A percentile compares a stretch with the other conserved stretches of the same genome.
Conservation (phyloP, 2,329 filamentous ascomycete genomes). For the Pseudogymnoascus sp. region DNA sequence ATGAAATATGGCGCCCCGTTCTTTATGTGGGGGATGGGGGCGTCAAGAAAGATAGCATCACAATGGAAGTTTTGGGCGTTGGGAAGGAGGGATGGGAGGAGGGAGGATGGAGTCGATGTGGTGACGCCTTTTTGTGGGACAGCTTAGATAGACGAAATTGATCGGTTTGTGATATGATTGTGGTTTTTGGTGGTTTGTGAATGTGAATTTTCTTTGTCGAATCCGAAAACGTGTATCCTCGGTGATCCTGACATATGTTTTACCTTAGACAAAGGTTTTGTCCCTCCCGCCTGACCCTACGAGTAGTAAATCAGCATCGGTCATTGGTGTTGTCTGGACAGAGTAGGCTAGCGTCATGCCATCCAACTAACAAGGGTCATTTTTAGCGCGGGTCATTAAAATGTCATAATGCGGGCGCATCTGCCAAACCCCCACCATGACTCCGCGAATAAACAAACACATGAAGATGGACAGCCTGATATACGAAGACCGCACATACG, state of each 20-base stretch:
- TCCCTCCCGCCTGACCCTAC: not conserved
- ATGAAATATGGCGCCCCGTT: not conserved
- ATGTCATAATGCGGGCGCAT: conserved; percentile 1
- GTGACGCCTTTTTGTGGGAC: not conserved
- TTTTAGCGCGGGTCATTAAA: conserved; percentile 4
- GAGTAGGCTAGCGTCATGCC: not conserved
- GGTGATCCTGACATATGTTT: not conserved
- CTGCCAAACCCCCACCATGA: conserved; percentile 2
- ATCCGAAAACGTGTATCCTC: not conserved
- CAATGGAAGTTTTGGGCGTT: conserved; percentile 4
- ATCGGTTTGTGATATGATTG: not conserved
- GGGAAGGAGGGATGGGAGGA: not conserved
- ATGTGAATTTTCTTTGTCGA: not conserved
- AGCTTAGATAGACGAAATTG: conserved; percentile 1
- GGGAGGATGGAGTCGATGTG: not conserved
- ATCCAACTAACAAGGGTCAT: not conserved
- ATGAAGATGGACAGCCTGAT: not conserved
- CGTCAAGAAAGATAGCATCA: not conserved
- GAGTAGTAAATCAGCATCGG: not conserved
- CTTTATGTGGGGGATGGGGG: not conserved
- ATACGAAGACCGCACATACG: not conserved
- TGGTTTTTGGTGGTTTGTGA: not conserved
- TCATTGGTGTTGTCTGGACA: not conserved
- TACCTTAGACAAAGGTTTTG: not conserved
- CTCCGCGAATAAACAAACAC: not conserved